Conservation (phyloP, 805 yeast genomes). For the Novakomyces olei region DNA sequence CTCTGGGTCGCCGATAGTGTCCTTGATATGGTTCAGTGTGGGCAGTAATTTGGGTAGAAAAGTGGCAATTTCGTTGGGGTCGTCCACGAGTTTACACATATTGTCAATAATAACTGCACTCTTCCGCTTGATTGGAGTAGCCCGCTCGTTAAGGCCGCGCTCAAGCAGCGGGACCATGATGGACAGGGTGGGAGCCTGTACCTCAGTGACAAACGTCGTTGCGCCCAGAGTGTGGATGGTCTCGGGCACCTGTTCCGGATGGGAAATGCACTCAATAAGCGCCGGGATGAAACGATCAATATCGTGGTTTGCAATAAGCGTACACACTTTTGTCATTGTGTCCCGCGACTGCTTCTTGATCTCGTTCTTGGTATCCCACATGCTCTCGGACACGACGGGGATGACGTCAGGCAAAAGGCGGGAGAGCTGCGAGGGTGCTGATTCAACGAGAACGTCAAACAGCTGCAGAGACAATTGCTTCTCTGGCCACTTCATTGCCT, state of each 20-base stretch:
- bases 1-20: conserved; percentile 98
- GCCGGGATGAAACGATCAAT: conserved; percentile 97
- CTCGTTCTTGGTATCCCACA: conserved; percentile 99
- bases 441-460: conserved; percentile 68
- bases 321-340: conserved; percentile 89
- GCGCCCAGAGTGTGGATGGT: conserved; percentile 98
- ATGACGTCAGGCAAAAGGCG: conserved; percentile 98
- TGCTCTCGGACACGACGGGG: conserved; percentile 94
- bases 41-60: conserved; percentile 91
- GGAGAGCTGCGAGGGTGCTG: conserved; percentile 89
- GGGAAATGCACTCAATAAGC: conserved; percentile 87
- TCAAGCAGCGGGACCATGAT: conserved; percentile 97
- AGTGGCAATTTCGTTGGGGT: conserved; percentile 99
- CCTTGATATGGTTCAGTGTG: conserved; percentile 79
- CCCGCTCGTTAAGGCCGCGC: conserved; percentile 99
- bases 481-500: conserved; percentile 86
- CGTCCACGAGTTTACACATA: conserved; percentile 99
- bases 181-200: conserved; percentile 96
- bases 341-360: conserved; percentile 92
- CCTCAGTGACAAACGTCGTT: conserved; percentile 98
- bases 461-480: conserved; percentile 78
- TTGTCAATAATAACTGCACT: conserved; percentile 98
- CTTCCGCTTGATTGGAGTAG: conserved; percentile 97
- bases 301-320: conserved; percentile 98
- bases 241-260: conserved; percentile 95